phyloP scores from a whole-genome alignment of 495 filamentous ascomycete species.

The Baudoinia panamericana region DNA sequence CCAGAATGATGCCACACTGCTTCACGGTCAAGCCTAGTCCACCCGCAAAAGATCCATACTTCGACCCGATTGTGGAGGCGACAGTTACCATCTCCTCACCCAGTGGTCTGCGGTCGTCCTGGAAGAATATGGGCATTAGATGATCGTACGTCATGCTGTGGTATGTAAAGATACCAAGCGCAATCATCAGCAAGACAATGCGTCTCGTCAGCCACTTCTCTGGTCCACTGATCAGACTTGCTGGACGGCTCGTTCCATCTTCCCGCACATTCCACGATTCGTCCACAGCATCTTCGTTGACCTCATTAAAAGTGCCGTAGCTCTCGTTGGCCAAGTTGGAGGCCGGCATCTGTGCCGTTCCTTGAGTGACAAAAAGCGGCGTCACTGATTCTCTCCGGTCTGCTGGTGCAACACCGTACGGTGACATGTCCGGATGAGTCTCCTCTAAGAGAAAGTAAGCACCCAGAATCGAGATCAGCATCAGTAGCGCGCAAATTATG shows the following conservation, averaged over 20 bases:
- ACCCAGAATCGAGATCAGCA: slow-evolving; percentile 57
- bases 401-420: slow-evolving; percentile 40
- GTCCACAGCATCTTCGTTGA: slow-evolving; percentile 32
- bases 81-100: slow-evolving; percentile 10
- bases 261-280: slow-evolving; percentile 38
- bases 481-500: slow-evolving; percentile 57
- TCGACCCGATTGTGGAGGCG: slow-evolving; percentile 21
- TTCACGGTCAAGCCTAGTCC: slow-evolving; percentile 62
- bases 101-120: slow-evolving; percentile 42
- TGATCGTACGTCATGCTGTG: slow-evolving; percentile 83
- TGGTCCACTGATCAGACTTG: slow-evolving; percentile 24
- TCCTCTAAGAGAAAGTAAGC: slow-evolving; percentile 66
- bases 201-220: slow-evolving; percentile 48
- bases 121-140: slow-evolving; percentile 70
- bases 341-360: slow-evolving; percentile 52
- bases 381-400: neutral
- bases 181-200: slow-evolving; percentile 55
- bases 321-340: slow-evolving; percentile 58
- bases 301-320: slow-evolving; percentile 62
- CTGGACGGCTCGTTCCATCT: slow-evolving; percentile 33
- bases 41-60: slow-evolving; percentile 50
- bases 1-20: slow-evolving; percentile 66
- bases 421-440: slow-evolving; percentile 68
- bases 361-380: slow-evolving; percentile 51
- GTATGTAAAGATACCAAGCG: slow-evolving; percentile 73